Percentiles rank a stretch among this genome's conserved stretches.
Evolutionary conservation across 257 asterid species (phyloP).

Genomic region (Nicotiana paniculata): DNA sequence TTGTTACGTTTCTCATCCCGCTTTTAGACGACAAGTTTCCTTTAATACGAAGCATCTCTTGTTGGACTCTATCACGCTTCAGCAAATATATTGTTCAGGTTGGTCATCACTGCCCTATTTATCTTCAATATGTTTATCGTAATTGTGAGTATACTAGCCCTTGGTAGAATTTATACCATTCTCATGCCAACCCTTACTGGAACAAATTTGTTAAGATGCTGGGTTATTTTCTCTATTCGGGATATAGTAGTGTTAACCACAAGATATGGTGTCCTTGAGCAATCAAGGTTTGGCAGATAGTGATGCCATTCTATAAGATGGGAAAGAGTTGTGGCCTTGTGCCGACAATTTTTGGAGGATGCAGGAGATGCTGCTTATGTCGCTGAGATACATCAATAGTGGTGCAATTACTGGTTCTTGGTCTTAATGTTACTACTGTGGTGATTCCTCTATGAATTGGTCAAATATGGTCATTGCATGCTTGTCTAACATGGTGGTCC

Average conservation of each 20-base stretch:
- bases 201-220: not conserved
- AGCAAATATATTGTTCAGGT: slow-evolving; percentile 95
- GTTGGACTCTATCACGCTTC: slow-evolving; percentile 98
- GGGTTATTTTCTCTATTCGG: not conserved
- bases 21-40: slow-evolving; percentile 96
- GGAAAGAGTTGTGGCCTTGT: not conserved
- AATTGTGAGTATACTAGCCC: not conserved
- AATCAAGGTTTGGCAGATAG: not conserved
- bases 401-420: not conserved
- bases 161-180: not conserved
- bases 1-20: slow-evolving; percentile 76
- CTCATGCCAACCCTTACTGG: not conserved
- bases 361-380: not conserved
- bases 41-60: slow-evolving; percentile 90
- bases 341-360: not conserved
- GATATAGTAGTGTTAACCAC: not conserved
- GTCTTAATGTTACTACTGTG: not conserved
- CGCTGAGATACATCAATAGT: not conserved
- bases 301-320: not conserved
- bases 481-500: not conserved
- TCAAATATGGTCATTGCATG: not conserved
- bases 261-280: not conserved
- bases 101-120: slow-evolving; percentile 13
- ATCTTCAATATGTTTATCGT: not conserved
- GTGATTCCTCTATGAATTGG: not conserved